These are phyloP conservation scores for Rhynchospora tenuis DNA, from an alignment of 176 grass and related monocot genomes.

Conservation along the genomic window DNA sequence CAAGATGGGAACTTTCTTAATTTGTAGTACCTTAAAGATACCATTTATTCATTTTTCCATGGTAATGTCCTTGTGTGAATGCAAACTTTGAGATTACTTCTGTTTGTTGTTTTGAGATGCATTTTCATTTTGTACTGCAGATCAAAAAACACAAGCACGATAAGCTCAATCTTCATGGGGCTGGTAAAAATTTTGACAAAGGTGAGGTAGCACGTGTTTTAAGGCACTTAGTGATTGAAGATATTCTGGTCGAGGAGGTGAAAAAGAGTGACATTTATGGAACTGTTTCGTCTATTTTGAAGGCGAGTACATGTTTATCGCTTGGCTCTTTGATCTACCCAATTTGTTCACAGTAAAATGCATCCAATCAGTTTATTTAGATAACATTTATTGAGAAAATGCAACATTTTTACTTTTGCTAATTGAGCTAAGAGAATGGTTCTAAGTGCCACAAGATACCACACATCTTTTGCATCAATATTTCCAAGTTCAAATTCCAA, in stretches of 20 bases:
- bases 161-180: constrained; percentile 64
- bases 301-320: constrained; percentile 38
- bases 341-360: not conserved
- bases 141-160: constrained; percentile 86
- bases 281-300: constrained; percentile 73
- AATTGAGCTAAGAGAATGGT: not conserved
- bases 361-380: not conserved
- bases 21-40: not conserved
- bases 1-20: not conserved
- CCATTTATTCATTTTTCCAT: not conserved
- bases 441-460: not conserved
- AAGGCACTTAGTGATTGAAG: constrained; percentile 62
- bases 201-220: constrained; percentile 67
- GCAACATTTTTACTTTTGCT: not conserved
- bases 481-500: not conserved
- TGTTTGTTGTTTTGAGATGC: not conserved
- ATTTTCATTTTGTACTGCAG: constrained; percentile 23
- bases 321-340: not conserved
- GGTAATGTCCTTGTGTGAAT: not conserved
- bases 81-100: not conserved
- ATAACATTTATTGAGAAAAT: not conserved
- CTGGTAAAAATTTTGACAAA: constrained; percentile 73
- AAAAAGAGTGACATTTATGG: constrained; percentile 75
- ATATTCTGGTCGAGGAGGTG: constrained; percentile 73
- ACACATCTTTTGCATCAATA: not conserved